Evolutionary conservation across 1,139 yeast species (phyloP).

Genomic region (Oligophagozyma castellii): DNA sequence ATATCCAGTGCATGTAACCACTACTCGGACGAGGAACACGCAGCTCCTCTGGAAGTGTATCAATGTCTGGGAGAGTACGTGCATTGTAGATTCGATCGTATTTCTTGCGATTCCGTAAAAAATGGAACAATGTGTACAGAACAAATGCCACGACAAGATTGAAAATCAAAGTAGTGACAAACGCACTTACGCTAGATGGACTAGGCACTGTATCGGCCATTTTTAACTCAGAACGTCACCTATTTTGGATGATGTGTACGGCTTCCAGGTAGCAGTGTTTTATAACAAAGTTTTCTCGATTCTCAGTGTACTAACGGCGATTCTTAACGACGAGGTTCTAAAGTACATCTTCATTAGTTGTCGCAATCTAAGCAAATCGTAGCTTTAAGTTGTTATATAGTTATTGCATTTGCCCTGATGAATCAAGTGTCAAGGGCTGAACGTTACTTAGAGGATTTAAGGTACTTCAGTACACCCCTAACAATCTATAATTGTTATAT

Average conservation of each 20-base stretch:
- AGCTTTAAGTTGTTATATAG: no score
- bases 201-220: constrained; percentile 9
- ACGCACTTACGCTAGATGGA: constrained; percentile 34
- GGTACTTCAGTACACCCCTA: no score
- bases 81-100: constrained; percentile 72
- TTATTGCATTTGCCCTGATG: no score
- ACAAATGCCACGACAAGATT: constrained; percentile 45
- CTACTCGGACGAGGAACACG: constrained; percentile 46
- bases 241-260: no score
- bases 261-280: not conserved
- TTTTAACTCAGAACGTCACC: no score
- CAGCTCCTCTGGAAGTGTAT: constrained; percentile 30
- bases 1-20: constrained; percentile 45
- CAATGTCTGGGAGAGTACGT: constrained; percentile 41
- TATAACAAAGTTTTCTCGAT: not conserved
- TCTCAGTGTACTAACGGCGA: no score
- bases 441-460: no score
- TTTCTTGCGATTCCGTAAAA: not conserved
- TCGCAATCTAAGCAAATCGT: no score
- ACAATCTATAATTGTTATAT: no score
- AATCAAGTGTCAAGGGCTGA: no score
- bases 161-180: constrained; percentile 39
- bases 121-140: constrained; percentile 43
- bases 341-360: no score
- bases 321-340: no score